phyloP scores from a whole-genome alignment of 805 yeast genomes.

The Osmozyma mogii region DNA sequence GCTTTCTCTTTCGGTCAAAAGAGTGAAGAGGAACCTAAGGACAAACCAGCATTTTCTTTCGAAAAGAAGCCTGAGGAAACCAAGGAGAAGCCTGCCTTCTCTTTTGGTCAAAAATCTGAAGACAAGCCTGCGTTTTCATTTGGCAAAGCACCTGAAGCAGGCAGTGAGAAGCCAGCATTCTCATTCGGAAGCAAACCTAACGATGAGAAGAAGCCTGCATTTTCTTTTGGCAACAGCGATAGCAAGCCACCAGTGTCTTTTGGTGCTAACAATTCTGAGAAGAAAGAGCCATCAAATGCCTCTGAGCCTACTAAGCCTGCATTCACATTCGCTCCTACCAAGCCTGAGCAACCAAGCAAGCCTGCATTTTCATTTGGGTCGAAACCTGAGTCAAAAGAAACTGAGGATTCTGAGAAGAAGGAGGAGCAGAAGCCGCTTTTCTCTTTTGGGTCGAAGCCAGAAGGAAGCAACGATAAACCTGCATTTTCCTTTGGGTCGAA shows the following conservation, averaged over 20 bases:
- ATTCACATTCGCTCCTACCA: neutral
- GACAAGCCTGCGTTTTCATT: constrained; percentile 1
- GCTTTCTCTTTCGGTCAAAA: constrained; percentile 1
- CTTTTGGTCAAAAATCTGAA: constrained; percentile 1
- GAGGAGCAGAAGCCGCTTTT: neutral
- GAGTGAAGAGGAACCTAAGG: neutral
- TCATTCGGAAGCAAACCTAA: neutral
- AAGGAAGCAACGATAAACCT: neutral
- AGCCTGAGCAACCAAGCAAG: neutral
- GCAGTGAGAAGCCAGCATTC: neutral
- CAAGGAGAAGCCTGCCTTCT: neutral
- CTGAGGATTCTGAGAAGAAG: neutral
- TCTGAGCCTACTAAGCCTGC: neutral
- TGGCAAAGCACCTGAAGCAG: neutral
- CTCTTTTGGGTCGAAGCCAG: constrained; percentile 1
- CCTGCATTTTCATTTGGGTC: constrained; percentile 2
- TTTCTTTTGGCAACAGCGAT: neutral
- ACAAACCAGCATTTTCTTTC: constrained; percentile 2
- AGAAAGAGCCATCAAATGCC: neutral
- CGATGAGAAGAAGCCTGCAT: neutral
- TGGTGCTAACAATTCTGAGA: neutral
- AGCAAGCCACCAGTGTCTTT: neutral
- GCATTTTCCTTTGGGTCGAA: constrained; percentile 3
- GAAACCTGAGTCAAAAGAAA: neutral
- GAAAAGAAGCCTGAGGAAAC: constrained; percentile 1